A percentile compares a stretch with the other conserved stretches of the same genome.
Conservation (phyloP, 2,329 filamentous ascomycete genomes). For the Drechslerella dactyloides region DNA sequence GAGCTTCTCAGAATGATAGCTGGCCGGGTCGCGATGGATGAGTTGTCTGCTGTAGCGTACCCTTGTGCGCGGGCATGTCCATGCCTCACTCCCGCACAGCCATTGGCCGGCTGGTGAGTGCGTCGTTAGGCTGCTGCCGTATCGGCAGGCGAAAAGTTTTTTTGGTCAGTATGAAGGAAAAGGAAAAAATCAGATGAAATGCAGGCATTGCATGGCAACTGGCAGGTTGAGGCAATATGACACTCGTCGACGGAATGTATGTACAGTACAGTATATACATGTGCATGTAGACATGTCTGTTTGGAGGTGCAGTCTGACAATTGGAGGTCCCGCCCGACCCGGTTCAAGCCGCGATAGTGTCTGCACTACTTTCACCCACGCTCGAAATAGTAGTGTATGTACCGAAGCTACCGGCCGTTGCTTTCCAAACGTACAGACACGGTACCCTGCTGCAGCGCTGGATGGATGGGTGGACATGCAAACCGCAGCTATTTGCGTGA, state of each 20-base stretch:
- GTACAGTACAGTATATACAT: too few relatives aligned
- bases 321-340: too few relatives aligned
- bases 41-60: background rate
- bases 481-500: background rate
- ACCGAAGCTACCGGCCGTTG: too few relatives aligned
- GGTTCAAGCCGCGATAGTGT: too few relatives aligned
- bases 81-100: background rate
- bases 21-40: background rate
- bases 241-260: background rate
- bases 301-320: too few relatives aligned
- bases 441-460: too few relatives aligned
- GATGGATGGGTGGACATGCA: too few relatives aligned
- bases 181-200: slow-evolving; percentile 7
- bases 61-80: background rate
- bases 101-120: background rate
- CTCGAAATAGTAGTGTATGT: too few relatives aligned
- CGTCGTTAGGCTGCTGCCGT: slow-evolving; percentile 4
- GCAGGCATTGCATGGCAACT: too few relatives aligned
- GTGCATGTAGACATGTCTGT: background rate
- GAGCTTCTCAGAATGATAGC: background rate
- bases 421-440: too few relatives aligned
- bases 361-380: too few relatives aligned
- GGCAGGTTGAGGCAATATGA: too few relatives aligned
- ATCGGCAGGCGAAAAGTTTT: background rate
- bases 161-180: background rate